A percentile compares a stretch with the other conserved stretches of the same genome.
These are phyloP conservation scores for Craspedostauros australis DNA, from an alignment of 108 stramenopile species.

Conservation along the genomic window DNA sequence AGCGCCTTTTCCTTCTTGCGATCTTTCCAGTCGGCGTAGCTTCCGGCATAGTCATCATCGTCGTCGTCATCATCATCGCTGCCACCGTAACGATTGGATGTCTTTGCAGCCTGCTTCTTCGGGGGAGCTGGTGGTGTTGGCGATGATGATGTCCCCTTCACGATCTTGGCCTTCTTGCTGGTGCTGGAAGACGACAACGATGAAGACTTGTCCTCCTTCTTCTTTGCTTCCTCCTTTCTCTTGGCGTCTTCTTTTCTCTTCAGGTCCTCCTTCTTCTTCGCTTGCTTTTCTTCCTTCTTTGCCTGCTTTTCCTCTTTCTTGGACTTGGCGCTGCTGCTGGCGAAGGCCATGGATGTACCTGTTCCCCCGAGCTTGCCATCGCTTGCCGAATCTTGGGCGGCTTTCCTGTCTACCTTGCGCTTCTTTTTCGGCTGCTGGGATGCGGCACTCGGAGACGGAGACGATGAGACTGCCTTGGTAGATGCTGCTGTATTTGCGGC, in stretches of 20 bases:
- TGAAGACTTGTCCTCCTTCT: too few relatives aligned
- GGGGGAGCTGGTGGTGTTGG: neutral
- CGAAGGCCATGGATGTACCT: neutral
- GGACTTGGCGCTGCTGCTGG: neutral
- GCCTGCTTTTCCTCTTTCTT: conserved; percentile 17
- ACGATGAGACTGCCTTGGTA: neutral
- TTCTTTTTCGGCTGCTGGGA: neutral
- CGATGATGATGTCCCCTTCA: neutral
- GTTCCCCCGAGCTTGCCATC: neutral
- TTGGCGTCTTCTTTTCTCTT: neutral
- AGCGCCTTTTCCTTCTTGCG: conserved; percentile 39
- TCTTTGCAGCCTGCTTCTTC: conserved; percentile 3
- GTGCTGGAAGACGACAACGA: too few relatives aligned
- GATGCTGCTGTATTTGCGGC: neutral
- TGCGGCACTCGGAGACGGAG: neutral
- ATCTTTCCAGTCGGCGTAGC: conserved; percentile 71
- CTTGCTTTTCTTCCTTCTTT: conserved; percentile 16
- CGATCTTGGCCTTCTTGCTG: conserved; percentile 12
- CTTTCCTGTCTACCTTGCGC: conserved; percentile 1
- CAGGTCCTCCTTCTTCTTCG: conserved; percentile 7
- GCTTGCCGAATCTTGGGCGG: neutral
- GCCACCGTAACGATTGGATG: neutral
- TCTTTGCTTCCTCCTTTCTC: neutral
- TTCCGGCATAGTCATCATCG: conserved; percentile 77
- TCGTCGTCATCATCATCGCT: conserved; percentile 21